Evolutionary conservation across 768 basidiomycete genomes (phyloP), one percentile per base, ranked within the genome.

Genomic region (Amanita molliuscula): DNA sequence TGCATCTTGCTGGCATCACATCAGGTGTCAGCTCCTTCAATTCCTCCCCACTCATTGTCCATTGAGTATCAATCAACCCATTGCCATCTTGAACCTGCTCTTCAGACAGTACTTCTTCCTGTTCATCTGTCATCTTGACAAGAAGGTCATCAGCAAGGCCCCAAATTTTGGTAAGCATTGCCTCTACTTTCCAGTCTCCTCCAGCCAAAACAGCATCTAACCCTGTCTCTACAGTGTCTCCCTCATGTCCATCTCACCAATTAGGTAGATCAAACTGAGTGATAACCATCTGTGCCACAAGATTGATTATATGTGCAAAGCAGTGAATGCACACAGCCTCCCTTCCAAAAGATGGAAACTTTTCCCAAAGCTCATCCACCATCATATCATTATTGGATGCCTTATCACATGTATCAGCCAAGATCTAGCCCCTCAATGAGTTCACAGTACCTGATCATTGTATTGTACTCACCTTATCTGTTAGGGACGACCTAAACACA

Each of bases 271-370:
- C 52, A 50, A 53, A 53, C 31, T 41, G 52, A 6, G 26, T 5
- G 4, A 54, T 20, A 16, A 54, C 26, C 10, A 15, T 34, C 35
- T 54, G 51, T 36, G 48, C 53, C 28, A 37, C 31, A 6, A 54
- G 51, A n/a, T 52, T 52, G 36, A 54, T 23, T 16, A 55, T 46
- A 38, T 55, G 45, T 20, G 35, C 21, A 47, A 55, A 55, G 42
- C 54, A 55, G 1, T 34, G 23, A 1, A 43, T 15, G 3, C 44
- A 16, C 13, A 13, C 16, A 15, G 5, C 36, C 11, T 37, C 35
- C 15, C 33, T 48, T 9, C 26, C 18, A 53, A 9, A 45, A 7
- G 4, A n/a, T 37, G 37, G 44, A 15, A 28, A 25, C 20, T 10
- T 44, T 38, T 35, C 43, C 7, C 13, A 3, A 18, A 55, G 38